Conservation (phyloP, 805 yeast species). For the Kuraishia piskuri region DNA sequence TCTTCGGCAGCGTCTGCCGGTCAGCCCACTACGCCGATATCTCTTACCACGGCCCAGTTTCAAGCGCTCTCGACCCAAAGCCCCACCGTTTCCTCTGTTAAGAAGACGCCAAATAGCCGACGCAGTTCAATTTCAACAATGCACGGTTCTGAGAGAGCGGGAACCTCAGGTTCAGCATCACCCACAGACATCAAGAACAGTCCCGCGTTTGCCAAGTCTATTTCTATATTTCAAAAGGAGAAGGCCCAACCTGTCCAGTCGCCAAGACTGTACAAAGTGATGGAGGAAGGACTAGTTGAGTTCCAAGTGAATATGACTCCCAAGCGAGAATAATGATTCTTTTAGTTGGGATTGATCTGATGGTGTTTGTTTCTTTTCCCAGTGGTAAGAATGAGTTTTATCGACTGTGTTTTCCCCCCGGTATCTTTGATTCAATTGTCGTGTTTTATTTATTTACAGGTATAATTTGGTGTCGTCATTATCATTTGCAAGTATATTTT, state of each 20-base stretch:
- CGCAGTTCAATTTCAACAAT: not conserved
- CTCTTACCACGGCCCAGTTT: not conserved
- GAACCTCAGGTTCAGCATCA: not conserved
- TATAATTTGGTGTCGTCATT: not conserved
- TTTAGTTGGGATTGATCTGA: not conserved
- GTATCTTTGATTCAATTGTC: not conserved
- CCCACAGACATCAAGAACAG: conserved; percentile 9
- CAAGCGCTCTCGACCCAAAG: not conserved
- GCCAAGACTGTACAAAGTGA: conserved; percentile 17
- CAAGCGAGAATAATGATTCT: not conserved
- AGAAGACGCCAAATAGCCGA: not conserved
- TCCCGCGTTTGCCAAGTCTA: conserved; percentile 18
- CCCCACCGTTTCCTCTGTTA: not conserved
- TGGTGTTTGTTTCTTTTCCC: not conserved
- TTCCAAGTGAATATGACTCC: conserved; percentile 19
- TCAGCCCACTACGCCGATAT: not conserved
- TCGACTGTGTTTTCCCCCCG: not conserved
- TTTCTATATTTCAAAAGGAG: conserved; percentile 23
- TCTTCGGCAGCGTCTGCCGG: not conserved
- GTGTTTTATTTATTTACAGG: not conserved
- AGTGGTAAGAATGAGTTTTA: not conserved
- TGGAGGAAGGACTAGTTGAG: conserved; percentile 23
- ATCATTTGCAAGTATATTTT: not conserved
- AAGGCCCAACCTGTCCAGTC: conserved; percentile 14
- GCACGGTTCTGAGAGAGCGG: not conserved